Evolutionary conservation across 106 monocot species (phyloP).

Genomic region (Acorus gramineus): DNA sequence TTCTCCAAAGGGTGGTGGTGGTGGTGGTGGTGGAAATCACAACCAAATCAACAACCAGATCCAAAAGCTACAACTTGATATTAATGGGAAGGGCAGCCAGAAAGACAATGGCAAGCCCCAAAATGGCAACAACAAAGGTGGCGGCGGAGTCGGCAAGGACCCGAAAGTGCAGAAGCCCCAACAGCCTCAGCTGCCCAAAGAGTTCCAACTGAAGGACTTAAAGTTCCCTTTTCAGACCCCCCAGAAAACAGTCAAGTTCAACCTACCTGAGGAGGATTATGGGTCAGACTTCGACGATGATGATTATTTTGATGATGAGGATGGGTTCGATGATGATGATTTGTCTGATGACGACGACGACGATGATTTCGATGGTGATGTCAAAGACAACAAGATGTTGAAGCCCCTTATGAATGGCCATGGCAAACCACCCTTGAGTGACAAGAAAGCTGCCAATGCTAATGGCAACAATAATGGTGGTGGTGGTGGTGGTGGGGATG

Average conservation of each 20-base stretch:
- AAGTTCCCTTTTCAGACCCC: conserved; percentile 42
- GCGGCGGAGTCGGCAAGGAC: conserved; percentile 17
- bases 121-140: conserved; percentile 13
- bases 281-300: conserved; percentile 28
- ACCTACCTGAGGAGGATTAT: conserved; percentile 29
- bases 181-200: conserved; percentile 32
- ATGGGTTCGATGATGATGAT: conserved; percentile 28
- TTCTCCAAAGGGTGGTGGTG: conserved; percentile 10
- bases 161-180: conserved; percentile 29
- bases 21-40: conserved; percentile 11
- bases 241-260: conserved; percentile 51
- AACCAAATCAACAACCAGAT: conserved; percentile 9
- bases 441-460: conserved; percentile 23
- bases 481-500: not conserved
- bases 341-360: conserved; percentile 26
- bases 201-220: conserved; percentile 46
- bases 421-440: conserved; percentile 6
- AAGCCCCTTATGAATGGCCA: conserved; percentile 17
- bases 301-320: conserved; percentile 16
- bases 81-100: conserved; percentile 2
- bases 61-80: conserved; percentile 21
- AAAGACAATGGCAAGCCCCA: conserved; percentile 18
- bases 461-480: conserved; percentile 12
- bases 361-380: conserved; percentile 37
- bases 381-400: conserved; percentile 31